These are phyloP conservation scores for Pseudocercospora cruenta DNA, from an alignment of 2,329 filamentous ascomycete genomes.

Conservation along the genomic window DNA sequence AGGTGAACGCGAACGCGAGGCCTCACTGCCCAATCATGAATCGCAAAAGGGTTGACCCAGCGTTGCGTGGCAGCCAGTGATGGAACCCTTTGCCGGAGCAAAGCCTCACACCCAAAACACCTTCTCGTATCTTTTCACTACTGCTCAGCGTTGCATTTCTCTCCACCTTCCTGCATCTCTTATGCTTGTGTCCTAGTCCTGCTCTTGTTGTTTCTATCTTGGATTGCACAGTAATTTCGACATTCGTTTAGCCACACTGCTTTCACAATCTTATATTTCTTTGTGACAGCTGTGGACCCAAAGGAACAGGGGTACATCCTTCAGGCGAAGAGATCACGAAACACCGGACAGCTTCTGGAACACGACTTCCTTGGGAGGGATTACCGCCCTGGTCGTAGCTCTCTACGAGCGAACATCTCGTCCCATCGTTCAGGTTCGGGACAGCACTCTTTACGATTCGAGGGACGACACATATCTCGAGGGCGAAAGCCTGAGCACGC, in stretches of 20 bases:
- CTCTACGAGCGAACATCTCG: not conserved
- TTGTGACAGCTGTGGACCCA: conserved; percentile 8
- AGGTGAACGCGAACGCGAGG: conserved; percentile 22
- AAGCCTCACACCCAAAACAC: conserved; percentile 20
- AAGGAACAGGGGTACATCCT: conserved; percentile 15
- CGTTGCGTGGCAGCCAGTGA: conserved; percentile 13
- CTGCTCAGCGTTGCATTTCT: not conserved
- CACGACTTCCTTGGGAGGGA: conserved; percentile 8
- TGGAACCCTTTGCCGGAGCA: conserved; percentile 16
- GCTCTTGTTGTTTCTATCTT: conserved; percentile 5
- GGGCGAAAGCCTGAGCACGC: conserved; percentile 25
- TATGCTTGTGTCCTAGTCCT: conserved; percentile 6
- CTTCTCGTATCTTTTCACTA: conserved; percentile 18
- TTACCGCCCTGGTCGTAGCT: not conserved
- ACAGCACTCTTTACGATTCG: not conserved
- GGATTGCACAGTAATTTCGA: not conserved
- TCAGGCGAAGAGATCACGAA: conserved; percentile 10
- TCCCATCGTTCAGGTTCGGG: not conserved
- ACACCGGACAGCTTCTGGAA: conserved; percentile 21
- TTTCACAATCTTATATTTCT: not conserved
- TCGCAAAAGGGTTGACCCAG: conserved; percentile 11
- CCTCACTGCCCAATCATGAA: conserved; percentile 22
- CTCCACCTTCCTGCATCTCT: conserved; percentile 6
- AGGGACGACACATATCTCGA: not conserved
- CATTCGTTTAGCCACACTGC: not conserved